A percentile compares a stretch with the other conserved stretches of the same genome.
Conservation (phyloP, 176 grass and related monocot species). For the Avena atlantica region DNA sequence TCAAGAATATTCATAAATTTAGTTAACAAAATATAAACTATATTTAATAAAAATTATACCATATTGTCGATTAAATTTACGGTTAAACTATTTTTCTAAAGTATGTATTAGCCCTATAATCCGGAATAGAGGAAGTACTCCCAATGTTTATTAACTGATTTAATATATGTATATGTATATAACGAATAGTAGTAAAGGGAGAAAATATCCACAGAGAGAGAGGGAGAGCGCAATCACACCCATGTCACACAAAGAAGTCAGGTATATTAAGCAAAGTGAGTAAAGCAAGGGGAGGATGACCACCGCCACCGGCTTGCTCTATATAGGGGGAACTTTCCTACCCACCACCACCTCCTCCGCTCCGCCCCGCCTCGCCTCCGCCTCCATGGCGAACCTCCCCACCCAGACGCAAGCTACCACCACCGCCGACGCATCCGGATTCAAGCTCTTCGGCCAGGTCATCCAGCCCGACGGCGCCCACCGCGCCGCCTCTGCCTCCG, state of each 20-base stretch:
- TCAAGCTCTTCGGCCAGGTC: constrained; percentile 95
- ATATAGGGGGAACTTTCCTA: constrained; percentile 35
- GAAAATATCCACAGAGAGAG: not conserved
- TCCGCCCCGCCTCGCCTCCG: not conserved
- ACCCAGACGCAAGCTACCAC: not conserved
- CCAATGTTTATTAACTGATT: not conserved
- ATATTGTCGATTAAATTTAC: too few species aligned
- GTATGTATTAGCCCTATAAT: too few species aligned
- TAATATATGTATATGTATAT: not conserved
- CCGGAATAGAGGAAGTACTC: too few species aligned
- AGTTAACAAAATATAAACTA: too few species aligned
- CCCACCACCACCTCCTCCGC: constrained; percentile 13
- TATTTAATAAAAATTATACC: too few species aligned
- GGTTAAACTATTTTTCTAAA: too few species aligned
- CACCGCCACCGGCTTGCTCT: constrained; percentile 17
- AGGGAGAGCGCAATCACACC: not conserved
- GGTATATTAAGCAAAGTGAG: constrained; percentile 42
- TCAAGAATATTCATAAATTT: too few species aligned
- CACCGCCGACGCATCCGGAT: constrained; percentile 47
- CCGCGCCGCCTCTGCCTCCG: not conserved
- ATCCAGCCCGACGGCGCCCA: constrained; percentile 56
- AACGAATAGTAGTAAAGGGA: not conserved
- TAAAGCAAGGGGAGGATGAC: constrained; percentile 29
- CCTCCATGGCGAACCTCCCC: constrained; percentile 51
- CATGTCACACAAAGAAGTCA: constrained; percentile 49